These are phyloP conservation scores for Phytophthora aleatoria DNA, from an alignment of 352 stramenopile species.

Conservation along the genomic window DNA sequence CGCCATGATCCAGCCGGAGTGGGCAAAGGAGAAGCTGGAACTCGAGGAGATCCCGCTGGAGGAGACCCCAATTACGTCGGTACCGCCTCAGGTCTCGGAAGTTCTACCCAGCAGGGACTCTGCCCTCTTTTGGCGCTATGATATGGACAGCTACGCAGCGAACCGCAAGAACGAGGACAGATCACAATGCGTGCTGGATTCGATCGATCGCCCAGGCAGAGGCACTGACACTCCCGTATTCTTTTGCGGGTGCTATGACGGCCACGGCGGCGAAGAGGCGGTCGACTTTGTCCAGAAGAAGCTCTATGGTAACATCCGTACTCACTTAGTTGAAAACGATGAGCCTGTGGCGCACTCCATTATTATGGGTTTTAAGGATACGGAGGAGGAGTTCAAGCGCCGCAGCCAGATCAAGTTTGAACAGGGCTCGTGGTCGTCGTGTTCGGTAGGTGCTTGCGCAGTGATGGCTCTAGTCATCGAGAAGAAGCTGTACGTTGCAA, in stretches of 20 bases:
- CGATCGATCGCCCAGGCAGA: slow-evolving; percentile 27
- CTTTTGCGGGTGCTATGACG: slow-evolving; percentile 78
- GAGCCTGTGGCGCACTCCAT: slow-evolving; percentile 53
- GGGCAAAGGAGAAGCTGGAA: slow-evolving; percentile 48
- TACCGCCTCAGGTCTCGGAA: slow-evolving; percentile 59
- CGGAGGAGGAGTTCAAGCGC: slow-evolving; percentile 64
- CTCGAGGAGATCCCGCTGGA: slow-evolving; percentile 48
- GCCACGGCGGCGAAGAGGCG: slow-evolving; percentile 64
- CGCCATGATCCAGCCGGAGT: slow-evolving; percentile 64
- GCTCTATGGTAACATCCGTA: slow-evolving; percentile 61
- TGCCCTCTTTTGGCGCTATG: slow-evolving; percentile 63
- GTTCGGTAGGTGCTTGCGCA: slow-evolving; percentile 65
- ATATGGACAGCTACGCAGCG: slow-evolving; percentile 74
- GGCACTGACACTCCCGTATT: slow-evolving; percentile 40
- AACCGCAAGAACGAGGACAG: slow-evolving; percentile 73
- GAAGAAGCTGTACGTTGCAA: slow-evolving; percentile 63
- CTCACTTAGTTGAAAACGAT: slow-evolving; percentile 31
- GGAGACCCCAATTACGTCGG: slow-evolving; percentile 51
- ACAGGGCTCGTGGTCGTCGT: slow-evolving; percentile 58
- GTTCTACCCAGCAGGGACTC: slow-evolving; percentile 44
- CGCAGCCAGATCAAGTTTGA: slow-evolving; percentile 59
- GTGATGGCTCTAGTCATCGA: slow-evolving; percentile 63
- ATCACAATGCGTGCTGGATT: slow-evolving; percentile 58
- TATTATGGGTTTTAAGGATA: slow-evolving; percentile 59
- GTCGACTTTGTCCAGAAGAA: slow-evolving; percentile 75